Conservation (phyloP, 2,329 filamentous ascomycete species). For the Aureobasidium sp. region DNA sequence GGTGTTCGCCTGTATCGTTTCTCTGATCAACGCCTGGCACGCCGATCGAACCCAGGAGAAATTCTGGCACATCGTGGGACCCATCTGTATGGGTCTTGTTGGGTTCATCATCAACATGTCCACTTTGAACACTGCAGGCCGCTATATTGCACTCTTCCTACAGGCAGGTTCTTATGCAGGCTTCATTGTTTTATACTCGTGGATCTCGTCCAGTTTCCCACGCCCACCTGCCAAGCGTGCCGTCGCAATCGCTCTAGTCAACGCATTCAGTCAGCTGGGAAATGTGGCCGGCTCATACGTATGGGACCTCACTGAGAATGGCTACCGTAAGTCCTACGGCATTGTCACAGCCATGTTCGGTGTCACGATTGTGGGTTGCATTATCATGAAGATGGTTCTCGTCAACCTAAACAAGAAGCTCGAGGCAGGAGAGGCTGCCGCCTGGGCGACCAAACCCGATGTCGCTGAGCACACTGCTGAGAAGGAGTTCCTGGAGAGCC, state of each 20-base stretch:
- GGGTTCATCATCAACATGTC: conserved; percentile 54
- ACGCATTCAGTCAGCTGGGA: conserved; percentile 18
- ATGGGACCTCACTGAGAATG: conserved; percentile 51
- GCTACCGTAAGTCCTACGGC: conserved; percentile 55
- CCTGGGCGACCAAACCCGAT: conserved; percentile 15
- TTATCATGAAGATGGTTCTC: conserved; percentile 17
- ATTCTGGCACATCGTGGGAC: conserved; percentile 51
- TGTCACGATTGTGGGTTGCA: conserved; percentile 44
- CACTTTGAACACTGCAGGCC: conserved; percentile 46
- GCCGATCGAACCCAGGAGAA: conserved; percentile 25
- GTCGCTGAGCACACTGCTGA: conserved; percentile 13
- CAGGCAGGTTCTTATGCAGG: conserved; percentile 50
- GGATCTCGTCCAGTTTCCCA: conserved; percentile 36
- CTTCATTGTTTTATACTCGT: conserved; percentile 49
- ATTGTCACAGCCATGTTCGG: conserved; percentile 59
- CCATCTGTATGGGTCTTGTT: conserved; percentile 44
- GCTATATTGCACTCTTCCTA: conserved; percentile 53
- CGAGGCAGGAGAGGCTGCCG: conserved; percentile 18
- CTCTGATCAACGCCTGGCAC: conserved; percentile 15
- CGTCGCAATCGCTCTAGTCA: conserved; percentile 22
- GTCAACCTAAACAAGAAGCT: conserved; percentile 19
- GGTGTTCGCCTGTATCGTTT: conserved; percentile 20
- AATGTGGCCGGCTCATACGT: conserved; percentile 50
- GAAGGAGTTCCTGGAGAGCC: conserved; percentile 8
- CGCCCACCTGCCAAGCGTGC: conserved; percentile 22